Percentiles rank a stretch among this genome's conserved stretches.
Conservation (phyloP, 345 rosid species). For the Populus nigra region DNA sequence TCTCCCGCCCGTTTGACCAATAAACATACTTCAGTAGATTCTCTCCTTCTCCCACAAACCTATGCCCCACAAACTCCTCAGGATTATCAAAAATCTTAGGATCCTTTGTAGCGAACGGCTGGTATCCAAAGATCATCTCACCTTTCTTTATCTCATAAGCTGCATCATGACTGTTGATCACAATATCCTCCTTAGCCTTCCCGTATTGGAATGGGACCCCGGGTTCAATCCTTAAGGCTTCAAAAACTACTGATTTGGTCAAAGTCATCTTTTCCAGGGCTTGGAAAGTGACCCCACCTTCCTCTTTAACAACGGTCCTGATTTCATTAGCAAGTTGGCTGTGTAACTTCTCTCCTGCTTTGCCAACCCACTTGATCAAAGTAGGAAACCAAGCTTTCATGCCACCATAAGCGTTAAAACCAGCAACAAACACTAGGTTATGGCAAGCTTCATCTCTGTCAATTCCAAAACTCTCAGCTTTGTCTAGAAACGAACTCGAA, state of each 20-base stretch:
- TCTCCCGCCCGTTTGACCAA: slow-evolving; percentile 93
- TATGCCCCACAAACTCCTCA: slow-evolving; percentile 71
- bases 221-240: slow-evolving; percentile 73
- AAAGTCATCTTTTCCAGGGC: slow-evolving; percentile 71
- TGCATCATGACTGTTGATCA: slow-evolving; percentile 77
- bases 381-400: slow-evolving; percentile 28
- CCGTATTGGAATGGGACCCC: slow-evolving; percentile 76
- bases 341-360: slow-evolving; percentile 36
- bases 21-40: slow-evolving; percentile 54
- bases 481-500: slow-evolving; percentile 19
- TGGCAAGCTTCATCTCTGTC: slow-evolving; percentile 44
- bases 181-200: slow-evolving; percentile 59
- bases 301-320: slow-evolving; percentile 22
- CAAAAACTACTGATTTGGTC: slow-evolving; percentile 75
- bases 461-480: slow-evolving; percentile 33
- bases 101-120: slow-evolving; percentile 40
- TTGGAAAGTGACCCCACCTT: slow-evolving; percentile 45
- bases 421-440: slow-evolving; percentile 36
- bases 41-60: slow-evolving; percentile 80
- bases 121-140: slow-evolving; percentile 73
- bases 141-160: slow-evolving; percentile 69
- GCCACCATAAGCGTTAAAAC: slow-evolving; percentile 45
- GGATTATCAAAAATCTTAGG: slow-evolving; percentile 56
- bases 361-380: slow-evolving; percentile 40
- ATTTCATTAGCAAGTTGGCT: slow-evolving; percentile 35